phyloP scores from a whole-genome alignment of 139 green algal genomes.

The Chlorella sorokiniana region DNA sequence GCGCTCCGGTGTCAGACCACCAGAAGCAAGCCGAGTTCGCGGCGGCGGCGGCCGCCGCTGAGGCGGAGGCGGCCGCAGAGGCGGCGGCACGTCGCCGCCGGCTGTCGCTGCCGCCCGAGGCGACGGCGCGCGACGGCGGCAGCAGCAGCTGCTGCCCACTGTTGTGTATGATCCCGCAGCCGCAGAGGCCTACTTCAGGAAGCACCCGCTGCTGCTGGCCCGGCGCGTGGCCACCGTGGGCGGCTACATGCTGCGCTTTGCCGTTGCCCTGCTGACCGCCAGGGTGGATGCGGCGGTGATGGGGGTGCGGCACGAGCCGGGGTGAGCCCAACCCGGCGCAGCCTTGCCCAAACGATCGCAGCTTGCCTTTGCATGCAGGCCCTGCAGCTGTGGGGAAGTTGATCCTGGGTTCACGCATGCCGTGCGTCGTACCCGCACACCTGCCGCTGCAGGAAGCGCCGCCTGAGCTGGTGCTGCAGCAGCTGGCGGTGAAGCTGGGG shows the following conservation, averaged over 20 bases:
- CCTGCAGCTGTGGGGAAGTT: not conserved
- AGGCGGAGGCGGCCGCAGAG: not conserved
- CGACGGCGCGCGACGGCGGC: not conserved
- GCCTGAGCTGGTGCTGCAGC: constrained; percentile 55
- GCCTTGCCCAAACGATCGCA: no score
- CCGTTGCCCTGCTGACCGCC: not conserved
- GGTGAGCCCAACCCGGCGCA: not conserved
- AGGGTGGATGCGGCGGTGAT: constrained; percentile 1
- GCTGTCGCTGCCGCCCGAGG: not conserved
- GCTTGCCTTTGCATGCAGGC: not conserved
- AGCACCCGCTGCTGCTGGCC: constrained; percentile 12
- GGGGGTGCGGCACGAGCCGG: not conserved
- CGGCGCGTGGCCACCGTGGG: constrained; percentile 15
- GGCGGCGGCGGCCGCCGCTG: not conserved
- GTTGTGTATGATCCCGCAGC: constrained; percentile 12
- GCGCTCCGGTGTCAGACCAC: no score
- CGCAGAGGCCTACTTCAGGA: constrained; percentile 16
- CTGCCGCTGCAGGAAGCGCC: not conserved
- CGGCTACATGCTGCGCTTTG: constrained; percentile 18
- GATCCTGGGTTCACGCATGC: not conserved
- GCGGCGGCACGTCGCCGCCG: not conserved
- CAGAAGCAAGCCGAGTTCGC: no score
- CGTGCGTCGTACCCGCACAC: no score
- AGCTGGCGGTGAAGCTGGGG: constrained; percentile 73
- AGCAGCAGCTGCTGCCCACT: not conserved